Evolutionary conservation across 1,139 yeast species (phyloP).

Genomic region (Eremothecium cymbalariae): DNA sequence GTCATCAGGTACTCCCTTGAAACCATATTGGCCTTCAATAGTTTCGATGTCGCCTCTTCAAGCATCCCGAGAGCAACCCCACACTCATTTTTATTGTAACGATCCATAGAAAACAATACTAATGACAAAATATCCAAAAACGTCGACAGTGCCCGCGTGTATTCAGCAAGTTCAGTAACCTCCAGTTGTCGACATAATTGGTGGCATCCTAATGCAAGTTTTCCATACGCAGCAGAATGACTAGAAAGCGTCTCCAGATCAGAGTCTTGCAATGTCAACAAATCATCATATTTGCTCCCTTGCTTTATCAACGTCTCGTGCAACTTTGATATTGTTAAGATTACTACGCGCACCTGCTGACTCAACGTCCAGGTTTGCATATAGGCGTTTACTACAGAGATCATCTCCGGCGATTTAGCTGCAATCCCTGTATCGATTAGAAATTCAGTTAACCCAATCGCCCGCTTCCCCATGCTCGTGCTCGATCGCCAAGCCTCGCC

Average conservation of each 20-base stretch:
- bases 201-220: conserved; percentile 25
- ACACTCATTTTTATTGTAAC: conserved; percentile 20
- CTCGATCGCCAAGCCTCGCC: conserved; percentile 22
- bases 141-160: conserved; percentile 7
- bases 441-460: conserved; percentile 23
- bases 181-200: conserved; percentile 13
- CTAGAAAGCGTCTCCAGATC: conserved; percentile 21
- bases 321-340: conserved; percentile 25
- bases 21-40: conserved; percentile 9
- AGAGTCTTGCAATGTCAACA: conserved; percentile 24
- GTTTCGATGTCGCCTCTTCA: conserved; percentile 15
- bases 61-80: conserved; percentile 28
- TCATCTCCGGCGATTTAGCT: conserved; percentile 1
- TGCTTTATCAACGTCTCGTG: conserved; percentile 20
- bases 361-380: conserved; percentile 13
- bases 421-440: conserved; percentile 6
- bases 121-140: conserved; percentile 23
- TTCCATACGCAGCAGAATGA: conserved; percentile 21
- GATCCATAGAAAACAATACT: conserved; percentile 24
- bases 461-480: conserved; percentile 20
- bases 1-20: conserved; percentile 9
- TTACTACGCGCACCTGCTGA: conserved; percentile 26
- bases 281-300: conserved; percentile 9
- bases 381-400: conserved; percentile 6
- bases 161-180: conserved; percentile 1